These are phyloP conservation scores for Pichia nanzhaoensis DNA, from an alignment of 805 yeast species.

Conservation along the genomic window DNA sequence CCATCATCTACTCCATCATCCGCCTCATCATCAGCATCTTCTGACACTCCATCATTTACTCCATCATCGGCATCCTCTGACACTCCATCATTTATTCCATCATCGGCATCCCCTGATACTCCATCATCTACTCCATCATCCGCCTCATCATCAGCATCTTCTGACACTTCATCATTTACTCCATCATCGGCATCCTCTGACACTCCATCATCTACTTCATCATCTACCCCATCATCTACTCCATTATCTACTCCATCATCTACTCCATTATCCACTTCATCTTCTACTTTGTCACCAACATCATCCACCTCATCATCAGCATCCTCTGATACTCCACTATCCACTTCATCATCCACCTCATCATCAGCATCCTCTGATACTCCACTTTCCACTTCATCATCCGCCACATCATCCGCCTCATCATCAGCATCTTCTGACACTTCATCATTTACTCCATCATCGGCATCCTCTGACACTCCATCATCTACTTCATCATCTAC, in stretches of 20 bases:
- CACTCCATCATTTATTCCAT: no score
- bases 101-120: no score
- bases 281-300: conserved; percentile 14
- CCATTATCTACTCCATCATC: conserved; percentile 26
- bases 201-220: no score
- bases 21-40: background rate
- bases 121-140: no score
- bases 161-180: no score
- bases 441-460: background rate
- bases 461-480: no score
- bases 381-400: background rate
- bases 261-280: conserved; percentile 17
- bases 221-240: no score
- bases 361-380: background rate
- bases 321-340: background rate
- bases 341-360: background rate
- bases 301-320: conserved; percentile 10
- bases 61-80: no score
- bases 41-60: background rate
- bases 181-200: no score
- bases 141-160: no score
- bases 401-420: background rate
- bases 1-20: conserved; percentile 4
- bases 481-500: background rate
- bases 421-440: background rate